Evolutionary conservation across 768 basidiomycete species (phyloP), one percentile per base, ranked within the genome.

Genomic region (Russula abietina): DNA sequence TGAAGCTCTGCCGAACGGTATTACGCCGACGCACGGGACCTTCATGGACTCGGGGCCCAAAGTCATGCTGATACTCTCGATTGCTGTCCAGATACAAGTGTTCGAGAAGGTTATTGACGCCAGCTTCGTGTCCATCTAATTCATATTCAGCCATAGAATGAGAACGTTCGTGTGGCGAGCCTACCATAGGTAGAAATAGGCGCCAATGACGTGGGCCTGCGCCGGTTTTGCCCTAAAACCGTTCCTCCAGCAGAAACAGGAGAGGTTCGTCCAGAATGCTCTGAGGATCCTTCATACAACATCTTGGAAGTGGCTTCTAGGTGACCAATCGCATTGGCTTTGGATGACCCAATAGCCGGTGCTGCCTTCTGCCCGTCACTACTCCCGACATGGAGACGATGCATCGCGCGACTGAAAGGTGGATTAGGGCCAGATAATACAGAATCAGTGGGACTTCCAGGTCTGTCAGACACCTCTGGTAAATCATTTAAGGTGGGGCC

Each of bases 81-180:
- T 85, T 87, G 64, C 87, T 91, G 71, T 95, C 93, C 41, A 92
- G 78, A 71, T 93, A 98, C 24, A 95, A 78, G 60, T 91, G 88
- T 71, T 98, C 97, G 24, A 99, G 77, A 14, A 98, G 77, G 54
- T 90, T 89, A 70, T 83, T 89, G 69, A 98, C 91, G 10, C 89
- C 91, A 49, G 90, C 86, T 70, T 98, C 96, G 69, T 89, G 89
- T 0, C 90, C 90, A 67, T 97, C 95, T 94, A 69, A 33, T 64
- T 49, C 45, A 39, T 28, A 60, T 39, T 50, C 41, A 60, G 55
- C 22, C 22, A 32, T 39, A 33, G n/a, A 36, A 17, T 26, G 19
- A 24, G 39, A 16, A 22, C 9, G 26, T 32, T 19, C 41, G 6
- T 12, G n/a, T 6, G 14, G 8, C 9, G 16, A 10, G 71, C 81